Base-by-base conservation (phyloP, 1,284 basidiomycete species). In the Inonotus obliquus region DNA sequence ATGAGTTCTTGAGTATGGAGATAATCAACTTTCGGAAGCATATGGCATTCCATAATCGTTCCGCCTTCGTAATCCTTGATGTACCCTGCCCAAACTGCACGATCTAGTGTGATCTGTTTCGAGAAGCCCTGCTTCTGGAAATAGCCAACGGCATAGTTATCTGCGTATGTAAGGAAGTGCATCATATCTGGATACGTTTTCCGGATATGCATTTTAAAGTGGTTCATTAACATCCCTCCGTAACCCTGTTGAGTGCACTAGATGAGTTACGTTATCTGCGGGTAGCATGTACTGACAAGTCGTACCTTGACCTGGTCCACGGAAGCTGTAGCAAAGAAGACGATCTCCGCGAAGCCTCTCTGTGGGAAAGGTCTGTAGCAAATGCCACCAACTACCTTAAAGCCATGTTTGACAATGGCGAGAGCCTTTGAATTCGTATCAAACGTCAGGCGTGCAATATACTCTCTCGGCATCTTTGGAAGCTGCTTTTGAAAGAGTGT, bases 11-110 rank as follows among this genome's bases (percentile, higher is more conserved):
- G 82, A 62, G 94, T 94, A 67, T 92, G 81, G 65, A 97, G 80
- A 70, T 99, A 99, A 70, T 94, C 87, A 65, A 99, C 87, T 69
- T 93, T 91, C 25, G 85, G 87, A 21, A 99, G 77, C 92, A 99
- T 92, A 3, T 89, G 91, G 71, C 97, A 99, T 75, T 97, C 95
- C 96, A 99, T 98, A 76, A 99, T 92, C 51, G 97, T 99, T n/a
- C 95, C 96, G 53, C 97, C 97, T 73, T 99, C 97, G 74, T 99
- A 99, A 73, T 99, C 97, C 75, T 99, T 99, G 85, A 99, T 99
- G 74, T 99, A 99, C 1, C 96, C 97, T 0, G 96, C 96, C 97
- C 97, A 99, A 2, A 91, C 81, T 1, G 92, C 87, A 44, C 96
- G 85, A 62, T 92, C 89, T 19, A 97, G 84, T 0, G 89, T 91